Base-by-base conservation (phyloP, 805 yeast species). In the Pichia cabralensis region DNA sequence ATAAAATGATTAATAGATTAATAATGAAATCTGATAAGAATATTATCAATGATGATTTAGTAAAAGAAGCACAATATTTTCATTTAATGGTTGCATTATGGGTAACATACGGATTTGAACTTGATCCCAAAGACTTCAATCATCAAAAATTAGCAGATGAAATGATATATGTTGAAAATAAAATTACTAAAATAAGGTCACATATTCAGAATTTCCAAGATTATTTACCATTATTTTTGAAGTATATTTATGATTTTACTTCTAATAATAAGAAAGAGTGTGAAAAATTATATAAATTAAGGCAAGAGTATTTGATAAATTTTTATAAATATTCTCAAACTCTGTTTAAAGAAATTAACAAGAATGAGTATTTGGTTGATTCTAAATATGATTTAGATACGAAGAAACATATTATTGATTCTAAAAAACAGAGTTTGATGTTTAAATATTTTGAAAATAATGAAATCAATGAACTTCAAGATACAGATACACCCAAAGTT, bases 191-290 rank as follows among this genome's bases (percentile, higher is more conserved):
- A 30, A 60, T 72, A 35, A 59, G 85, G 39, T 74, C 81, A 0
- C 76, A 74, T 33, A 56, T 70, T 5, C 65, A 76, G 6, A 73
- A 76, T 46, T 45, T 62, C 11, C 69, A 65, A 43, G 82, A 77
- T 45, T 72, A 65, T 43, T 45, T 76, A 15, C 77, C 80, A 0
- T 14, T 28, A 15, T 27, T 62, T 0, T 41, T 72, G 12, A 55
- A 76, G 37, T 26, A 31, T 5, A 17, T 57, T 0, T 30, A 47
- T 26, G 38, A 39, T 11, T 9, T 42, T 1, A 38, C 45, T 32
- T 36, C 44, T 1, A 28, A 27, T 18, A 47, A 47, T 11, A 36
- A 43, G 5, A 12, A 23, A 1, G 34, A 47, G 3, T 42, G 56
- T 1, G 44, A 44, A 17, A 52, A 55, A 8, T 62, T 47, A 26